Evolutionary conservation across 2,329 filamentous ascomycete genomes (phyloP), one percentile per base, ranked within the genome.

Genomic region (Diaporthe sp.): DNA sequence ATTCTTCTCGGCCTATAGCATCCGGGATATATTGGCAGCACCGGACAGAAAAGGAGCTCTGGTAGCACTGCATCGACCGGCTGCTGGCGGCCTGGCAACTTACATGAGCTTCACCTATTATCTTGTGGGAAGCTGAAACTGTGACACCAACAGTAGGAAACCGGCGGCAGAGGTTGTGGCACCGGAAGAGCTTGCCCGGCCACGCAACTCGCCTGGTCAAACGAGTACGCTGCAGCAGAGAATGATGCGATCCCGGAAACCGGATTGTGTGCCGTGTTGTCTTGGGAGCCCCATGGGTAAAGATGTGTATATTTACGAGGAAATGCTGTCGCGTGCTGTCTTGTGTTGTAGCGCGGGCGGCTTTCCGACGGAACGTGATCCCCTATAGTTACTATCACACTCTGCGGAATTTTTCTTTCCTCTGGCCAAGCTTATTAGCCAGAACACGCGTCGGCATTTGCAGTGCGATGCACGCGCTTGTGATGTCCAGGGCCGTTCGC

Each of bases 131-230:
- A 61, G 54, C 60, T 72, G 73, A 75, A 68, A 75, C 73, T 57
- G 69, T 75, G 28, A 33, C 40, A 72, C 69, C 45, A 19, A 38
- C 12, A 52, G 60, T 25, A 50, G 71, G 52, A 73, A 38, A 33
- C 38, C 50, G 61, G 12, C 33, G 71, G 38, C 61, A 55, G 52
- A n/a, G 71, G 50, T 33, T 73, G 50, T 45, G 33, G 25, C 25
- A 64, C 68, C 55, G 38, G 30, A 28, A 47, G 52, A 60, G 67
- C 72, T 52, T 22, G 45, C 47, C 47, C 67, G 67, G 40, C 38
- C 38, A 54, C n/a, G 58, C 68, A 66, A 42, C 58, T 57, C 73
- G 73, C 68, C 68, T 74, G 64, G 50, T 50, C 73, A 67, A 71
- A 67, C 58, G 17, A 57, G 33, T 12, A n/a, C 45, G 47, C 57